These are phyloP conservation scores for Ophiostoma sp. DNA, from an alignment of 2,329 filamentous ascomycete species.

Conservation along the genomic window DNA sequence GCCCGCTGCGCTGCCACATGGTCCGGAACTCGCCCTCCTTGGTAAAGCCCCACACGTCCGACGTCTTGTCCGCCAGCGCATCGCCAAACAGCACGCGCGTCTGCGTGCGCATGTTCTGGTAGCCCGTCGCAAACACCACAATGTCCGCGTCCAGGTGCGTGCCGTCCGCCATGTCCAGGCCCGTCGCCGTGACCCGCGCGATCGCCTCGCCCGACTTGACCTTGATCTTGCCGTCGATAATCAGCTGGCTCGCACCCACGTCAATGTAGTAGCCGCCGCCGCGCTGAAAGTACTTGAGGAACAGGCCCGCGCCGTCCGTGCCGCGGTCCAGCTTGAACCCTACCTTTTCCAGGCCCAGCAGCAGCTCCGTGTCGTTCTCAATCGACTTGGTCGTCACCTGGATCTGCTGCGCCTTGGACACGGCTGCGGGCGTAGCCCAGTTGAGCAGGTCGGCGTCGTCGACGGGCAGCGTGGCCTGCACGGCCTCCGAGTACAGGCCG, in stretches of 20 bases:
- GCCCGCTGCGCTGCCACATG: constrained; percentile 56
- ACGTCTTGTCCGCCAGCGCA: constrained; percentile 51
- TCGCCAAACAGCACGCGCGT: constrained; percentile 58
- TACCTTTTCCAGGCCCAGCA: constrained; percentile 48
- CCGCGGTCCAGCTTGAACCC: constrained; percentile 57
- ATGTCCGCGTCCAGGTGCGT: constrained; percentile 49
- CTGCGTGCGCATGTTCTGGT: constrained; percentile 62
- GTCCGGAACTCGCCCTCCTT: constrained; percentile 50
- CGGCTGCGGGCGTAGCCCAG: constrained; percentile 45
- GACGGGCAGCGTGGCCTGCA: constrained; percentile 39
- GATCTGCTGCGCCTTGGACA: constrained; percentile 48
- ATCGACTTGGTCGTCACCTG: constrained; percentile 39
- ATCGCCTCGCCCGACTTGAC: constrained; percentile 49
- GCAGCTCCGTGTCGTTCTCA: constrained; percentile 35
- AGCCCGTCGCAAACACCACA: constrained; percentile 52
- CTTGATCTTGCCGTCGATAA: constrained; percentile 53
- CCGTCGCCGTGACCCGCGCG: constrained; percentile 39
- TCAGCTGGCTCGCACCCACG: constrained; percentile 49
- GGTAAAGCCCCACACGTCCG: constrained; percentile 59
- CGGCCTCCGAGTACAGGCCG: constrained; percentile 37
- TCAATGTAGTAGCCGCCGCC: constrained; percentile 59
- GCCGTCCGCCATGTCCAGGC: constrained; percentile 45
- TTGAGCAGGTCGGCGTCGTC: constrained; percentile 54
- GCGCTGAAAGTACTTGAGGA: constrained; percentile 55
- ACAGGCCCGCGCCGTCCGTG: constrained; percentile 49